Percentiles rank a stretch among this genome's conserved stretches.
Evolutionary conservation across 495 filamentous ascomycete genomes (phyloP).

Genomic region (Tuber umbilicatum): DNA sequence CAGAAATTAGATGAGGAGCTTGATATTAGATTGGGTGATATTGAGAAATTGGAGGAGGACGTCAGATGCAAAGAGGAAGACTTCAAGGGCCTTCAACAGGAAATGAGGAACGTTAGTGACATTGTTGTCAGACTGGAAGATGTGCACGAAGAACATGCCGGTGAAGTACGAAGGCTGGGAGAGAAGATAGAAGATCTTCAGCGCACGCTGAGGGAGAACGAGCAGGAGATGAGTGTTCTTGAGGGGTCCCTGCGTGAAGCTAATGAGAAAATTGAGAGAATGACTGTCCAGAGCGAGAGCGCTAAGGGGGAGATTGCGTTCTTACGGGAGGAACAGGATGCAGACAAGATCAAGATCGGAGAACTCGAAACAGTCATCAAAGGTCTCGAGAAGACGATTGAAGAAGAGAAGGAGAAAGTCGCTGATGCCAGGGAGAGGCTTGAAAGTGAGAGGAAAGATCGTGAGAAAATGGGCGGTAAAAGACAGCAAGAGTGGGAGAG

Average conservation of each 20-base stretch:
- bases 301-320: constrained; percentile 90
- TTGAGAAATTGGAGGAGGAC: constrained; percentile 62
- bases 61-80: constrained; percentile 69
- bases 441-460: constrained; percentile 71
- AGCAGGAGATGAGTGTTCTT: constrained; percentile 68
- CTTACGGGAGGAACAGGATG: constrained; percentile 92
- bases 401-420: constrained; percentile 73
- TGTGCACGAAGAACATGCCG: constrained; percentile 57
- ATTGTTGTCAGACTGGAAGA: constrained; percentile 79
- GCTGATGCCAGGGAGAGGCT: constrained; percentile 72
- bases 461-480: constrained; percentile 73
- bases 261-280: constrained; percentile 74
- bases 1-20: constrained; percentile 73
- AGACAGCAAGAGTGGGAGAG: constrained; percentile 83
- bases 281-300: constrained; percentile 85
- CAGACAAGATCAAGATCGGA: constrained; percentile 95
- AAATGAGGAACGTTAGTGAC: constrained; percentile 86
- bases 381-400: constrained; percentile 61
- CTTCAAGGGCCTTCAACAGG: constrained; percentile 73
- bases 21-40: constrained; percentile 65
- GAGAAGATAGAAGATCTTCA: constrained; percentile 65
- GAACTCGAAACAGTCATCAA: constrained; percentile 77
- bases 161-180: constrained; percentile 28
- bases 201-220: constrained; percentile 65
- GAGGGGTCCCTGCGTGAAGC: constrained; percentile 70